phyloP scores from a whole-genome alignment of 1,139 yeast genomes.

The Kodamaea sp. region DNA sequence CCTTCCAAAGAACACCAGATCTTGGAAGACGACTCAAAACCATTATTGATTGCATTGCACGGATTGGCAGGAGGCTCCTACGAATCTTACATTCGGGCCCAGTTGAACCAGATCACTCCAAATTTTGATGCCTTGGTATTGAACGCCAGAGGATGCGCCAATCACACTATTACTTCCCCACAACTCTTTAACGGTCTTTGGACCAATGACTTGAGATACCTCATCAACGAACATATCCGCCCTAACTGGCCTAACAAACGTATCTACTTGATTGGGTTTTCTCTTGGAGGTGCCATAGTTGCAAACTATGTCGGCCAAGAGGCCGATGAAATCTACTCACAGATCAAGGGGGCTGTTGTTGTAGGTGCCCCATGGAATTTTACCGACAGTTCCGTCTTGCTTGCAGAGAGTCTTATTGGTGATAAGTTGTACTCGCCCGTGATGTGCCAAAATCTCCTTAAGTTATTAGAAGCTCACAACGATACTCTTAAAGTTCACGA shows the following conservation, averaged over 20 bases:
- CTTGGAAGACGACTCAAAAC: conserved; percentile 41
- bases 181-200: conserved; percentile 60
- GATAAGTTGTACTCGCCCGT: conserved; percentile 52
- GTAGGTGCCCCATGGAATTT: conserved; percentile 87
- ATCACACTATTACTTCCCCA: conserved; percentile 58
- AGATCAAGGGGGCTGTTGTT: conserved; percentile 50
- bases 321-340: conserved; percentile 37
- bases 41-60: conserved; percentile 55
- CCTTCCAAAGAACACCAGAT: conserved; percentile 33
- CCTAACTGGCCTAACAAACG: conserved; percentile 51
- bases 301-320: conserved; percentile 81
- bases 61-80: conserved; percentile 67
- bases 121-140: conserved; percentile 55
- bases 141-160: conserved; percentile 63
- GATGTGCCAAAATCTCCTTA: conserved; percentile 51
- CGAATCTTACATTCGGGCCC: conserved; percentile 55
- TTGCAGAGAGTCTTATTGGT: conserved; percentile 46
- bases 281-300: conserved; percentile 73
- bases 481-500: conserved; percentile 29
- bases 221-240: conserved; percentile 48
- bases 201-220: conserved; percentile 61
- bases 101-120: conserved; percentile 34
- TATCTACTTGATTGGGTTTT: conserved; percentile 54
- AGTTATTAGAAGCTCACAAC: conserved; percentile 45
- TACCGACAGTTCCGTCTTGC: conserved; percentile 47